phyloP scores from a whole-genome alignment of 2,329 filamentous ascomycete species.

The Fusarium sororula region DNA sequence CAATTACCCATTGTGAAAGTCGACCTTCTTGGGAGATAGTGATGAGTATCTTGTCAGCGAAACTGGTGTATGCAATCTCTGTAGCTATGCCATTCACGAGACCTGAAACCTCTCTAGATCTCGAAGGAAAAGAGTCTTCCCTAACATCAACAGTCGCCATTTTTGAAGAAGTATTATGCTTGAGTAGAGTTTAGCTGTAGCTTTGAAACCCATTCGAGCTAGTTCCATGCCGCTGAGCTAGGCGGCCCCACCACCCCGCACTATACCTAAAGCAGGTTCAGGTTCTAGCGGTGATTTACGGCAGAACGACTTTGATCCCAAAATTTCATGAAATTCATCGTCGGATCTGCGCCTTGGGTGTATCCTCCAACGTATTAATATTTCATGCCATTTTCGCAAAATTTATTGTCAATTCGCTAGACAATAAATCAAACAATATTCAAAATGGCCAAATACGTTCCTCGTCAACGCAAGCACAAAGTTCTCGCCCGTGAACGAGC shows the following conservation, averaged over 20 bases:
- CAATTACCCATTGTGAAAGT: constrained; percentile 86
- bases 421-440: not conserved
- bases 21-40: constrained; percentile 88
- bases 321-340: constrained; percentile 46
- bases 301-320: constrained; percentile 48
- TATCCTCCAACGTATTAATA: constrained; percentile 19
- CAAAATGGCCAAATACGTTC: constrained; percentile 66
- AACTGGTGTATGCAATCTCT: constrained; percentile 75
- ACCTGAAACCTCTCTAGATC: constrained; percentile 67
- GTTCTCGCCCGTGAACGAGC: constrained; percentile 71
- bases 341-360: constrained; percentile 13
- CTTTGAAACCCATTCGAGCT: not conserved
- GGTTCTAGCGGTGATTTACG: constrained; percentile 48
- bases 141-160: constrained; percentile 56
- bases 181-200: constrained; percentile 20
- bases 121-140: constrained; percentile 73
- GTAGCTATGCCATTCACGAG: constrained; percentile 75
- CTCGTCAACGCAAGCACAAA: constrained; percentile 73
- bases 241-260: constrained; percentile 43
- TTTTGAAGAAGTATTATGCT: constrained; percentile 11
- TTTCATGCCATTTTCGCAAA: constrained; percentile 18
- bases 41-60: constrained; percentile 90
- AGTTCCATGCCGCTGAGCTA: constrained; percentile 10
- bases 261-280: constrained; percentile 46
- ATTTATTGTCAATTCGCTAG: constrained; percentile 8